These are phyloP conservation scores for Smithsoniella earleae DNA, from an alignment of 163 green algal species.

Conservation along the genomic window DNA sequence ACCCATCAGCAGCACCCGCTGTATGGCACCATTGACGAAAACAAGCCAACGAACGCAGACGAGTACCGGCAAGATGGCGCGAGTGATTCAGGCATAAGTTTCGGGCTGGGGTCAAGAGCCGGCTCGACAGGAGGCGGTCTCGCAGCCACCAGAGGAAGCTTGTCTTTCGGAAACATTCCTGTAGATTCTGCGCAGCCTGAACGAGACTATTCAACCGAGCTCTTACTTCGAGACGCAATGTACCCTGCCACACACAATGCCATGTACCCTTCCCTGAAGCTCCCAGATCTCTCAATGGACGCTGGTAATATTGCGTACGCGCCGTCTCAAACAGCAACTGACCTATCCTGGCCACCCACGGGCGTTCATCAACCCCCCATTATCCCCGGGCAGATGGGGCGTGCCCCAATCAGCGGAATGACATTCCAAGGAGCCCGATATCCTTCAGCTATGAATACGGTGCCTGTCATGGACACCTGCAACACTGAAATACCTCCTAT, in stretches of 20 bases:
- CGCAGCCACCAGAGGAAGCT: background rate
- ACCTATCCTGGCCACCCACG: constrained; percentile 22
- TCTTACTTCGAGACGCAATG: constrained; percentile 23
- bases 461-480: too few relatives aligned
- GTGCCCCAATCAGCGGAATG: too few relatives aligned
- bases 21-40: background rate
- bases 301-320: background rate
- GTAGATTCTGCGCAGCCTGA: too few relatives aligned
- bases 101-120: too few relatives aligned
- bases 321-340: background rate
- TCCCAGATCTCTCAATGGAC: constrained; percentile 5
- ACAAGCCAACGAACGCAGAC: background rate
- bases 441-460: too few relatives aligned
- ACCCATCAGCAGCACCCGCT: too few relatives aligned
- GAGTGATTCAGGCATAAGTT: too few relatives aligned
- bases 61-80: too few relatives aligned
- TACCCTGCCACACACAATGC: constrained; percentile 5
- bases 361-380: too few relatives aligned
- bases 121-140: background rate
- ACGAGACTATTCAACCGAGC: constrained; percentile 22
- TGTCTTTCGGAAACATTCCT: background rate
- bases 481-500: too few relatives aligned
- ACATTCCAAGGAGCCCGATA: too few relatives aligned
- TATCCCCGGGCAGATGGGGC: too few relatives aligned
- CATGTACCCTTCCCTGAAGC: constrained; percentile 21